Base-by-base conservation (phyloP, 768 basidiomycete genomes). In the Mycena capillaripes region DNA sequence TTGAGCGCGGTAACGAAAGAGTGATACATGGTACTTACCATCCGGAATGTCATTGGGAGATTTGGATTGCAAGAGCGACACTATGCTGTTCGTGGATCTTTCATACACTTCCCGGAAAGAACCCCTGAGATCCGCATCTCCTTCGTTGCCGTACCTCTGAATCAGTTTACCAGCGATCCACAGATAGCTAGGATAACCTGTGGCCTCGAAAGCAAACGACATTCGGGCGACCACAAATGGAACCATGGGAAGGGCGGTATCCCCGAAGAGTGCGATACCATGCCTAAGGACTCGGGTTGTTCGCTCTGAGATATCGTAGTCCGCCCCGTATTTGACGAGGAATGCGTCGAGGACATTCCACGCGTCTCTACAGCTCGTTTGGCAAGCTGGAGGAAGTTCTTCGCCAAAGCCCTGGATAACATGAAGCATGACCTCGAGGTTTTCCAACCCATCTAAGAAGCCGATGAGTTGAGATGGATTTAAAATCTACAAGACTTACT, bases 121-220 rank as follows among this genome's bases (percentile, higher is more conserved):
- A 8, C 78, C 81, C 38, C 89, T 89, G 32, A 98, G 77, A 53
- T 81, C 79, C 6, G 85, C 77, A 71, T 92, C 87, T 40, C 89
- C 87, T 66, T 91, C 90, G 55, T 90, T 85, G 21, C 93, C 95
- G 78, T 94, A 98, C 74, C 90, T 88, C 36, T 86, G 86, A n/a
- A 95, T 87, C 30, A 95, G 81, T 82, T 98, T 98, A 52, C 96
- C 94, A 34, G 91, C 92, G 69, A 99, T 95, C 98, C 98, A 99
- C 25, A 99, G 81, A 82, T 95, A 99, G 74, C 94, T 93, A 14
- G 97, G 89, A 77, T 92, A 91, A 0, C 93, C 94, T 12, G 94
- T 95, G 12, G 85, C 82, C 76, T 95, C 94, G 78, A 98, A 99
- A 9, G 89, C 88, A 10, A 87, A 77, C 2, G 91, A 87, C 93